Base-by-base conservation (phyloP, 2,329 filamentous ascomycete species). In the Cladophialophora immunda region DNA sequence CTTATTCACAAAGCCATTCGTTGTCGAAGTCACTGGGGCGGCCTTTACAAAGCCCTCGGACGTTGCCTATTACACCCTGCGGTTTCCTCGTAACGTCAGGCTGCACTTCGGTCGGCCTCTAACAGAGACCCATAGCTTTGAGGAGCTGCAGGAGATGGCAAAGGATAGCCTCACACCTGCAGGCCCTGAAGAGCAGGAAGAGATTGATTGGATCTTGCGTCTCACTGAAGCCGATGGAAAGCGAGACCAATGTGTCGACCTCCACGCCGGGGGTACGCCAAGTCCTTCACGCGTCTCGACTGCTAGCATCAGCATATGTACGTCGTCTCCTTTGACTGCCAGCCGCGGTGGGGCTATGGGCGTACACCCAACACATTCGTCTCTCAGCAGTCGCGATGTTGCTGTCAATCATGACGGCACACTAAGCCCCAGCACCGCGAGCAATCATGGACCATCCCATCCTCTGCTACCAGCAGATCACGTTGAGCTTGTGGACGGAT, bases 11-110 rank as follows among this genome's bases (percentile, higher is more conserved):
- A 81, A 83, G 0, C 93, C 93, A 0, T 86, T 92, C 22, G 87
- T 97, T 0, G 91, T 93, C 64, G 94, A 97, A 72, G 81, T 97
- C 66, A 84, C 91, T 27, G 94, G 92, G 61, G 92, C 92, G 68
- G 89, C 90, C 0, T 97, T 93, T 71, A 90, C 93, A 67, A 92
- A 90, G 73, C 84, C 86, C 2, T 85, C 87, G 3, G 89, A 90
- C 73, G 88, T 87, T 15, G 83, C 84, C 0, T 93, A 91, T 73
- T 93, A 88, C 81, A 89, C 89, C 66, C 86, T 93, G 60, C 86
- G 93, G 1, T 96, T 97, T 73, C 91, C 93, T 1, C 83, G 86
- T 2, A 87, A 94, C 3, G 84, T 87, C 64, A 96, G 94, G 74
- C 83, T 96, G 9, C 92, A 97, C 73, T 86, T 85, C 67, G 93